Evolutionary conservation across 108 stramenopile species (phyloP).

Genomic region (Nitzschia sp.): DNA sequence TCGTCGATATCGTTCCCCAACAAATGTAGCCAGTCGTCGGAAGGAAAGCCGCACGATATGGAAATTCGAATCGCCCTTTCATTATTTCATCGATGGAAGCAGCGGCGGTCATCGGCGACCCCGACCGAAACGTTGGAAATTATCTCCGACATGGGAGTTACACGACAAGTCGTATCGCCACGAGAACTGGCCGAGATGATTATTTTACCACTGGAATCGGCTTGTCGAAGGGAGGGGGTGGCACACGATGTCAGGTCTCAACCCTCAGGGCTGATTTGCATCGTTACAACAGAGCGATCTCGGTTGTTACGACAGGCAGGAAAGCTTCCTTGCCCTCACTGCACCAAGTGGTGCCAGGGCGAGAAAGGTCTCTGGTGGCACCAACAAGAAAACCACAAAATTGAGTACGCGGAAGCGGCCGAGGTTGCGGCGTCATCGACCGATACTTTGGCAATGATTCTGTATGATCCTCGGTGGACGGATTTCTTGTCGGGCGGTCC

Average conservation of each 20-base stretch:
- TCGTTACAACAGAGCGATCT: conserved; percentile 53
- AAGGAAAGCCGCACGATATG: conserved; percentile 68
- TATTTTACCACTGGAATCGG: conserved; percentile 26
- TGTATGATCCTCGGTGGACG: conserved; percentile 23
- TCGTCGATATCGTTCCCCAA: conserved; percentile 53
- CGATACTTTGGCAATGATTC: conserved; percentile 52
- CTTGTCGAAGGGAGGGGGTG: conserved; percentile 21
- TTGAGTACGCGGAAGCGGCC: conserved; percentile 56
- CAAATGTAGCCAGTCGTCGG: background rate
- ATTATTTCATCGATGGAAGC: conserved; percentile 56
- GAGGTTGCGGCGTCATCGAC: conserved; percentile 44
- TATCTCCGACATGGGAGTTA: conserved; percentile 67
- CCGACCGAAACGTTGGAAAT: conserved; percentile 6
- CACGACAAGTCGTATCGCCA: conserved; percentile 45
- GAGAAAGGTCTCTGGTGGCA: conserved; percentile 91
- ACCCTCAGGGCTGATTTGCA: conserved; percentile 66
- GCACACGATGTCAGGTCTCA: conserved; percentile 56
- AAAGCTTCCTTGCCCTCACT: conserved; percentile 72
- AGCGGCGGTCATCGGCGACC: conserved; percentile 8
- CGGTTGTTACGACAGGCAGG: conserved; percentile 41
- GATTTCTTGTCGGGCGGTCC: background rate
- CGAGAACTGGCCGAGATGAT: conserved; percentile 51
- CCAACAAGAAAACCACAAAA: conserved; percentile 58
- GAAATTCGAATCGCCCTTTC: conserved; percentile 63
- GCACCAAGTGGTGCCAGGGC: conserved; percentile 82